Percentiles rank a stretch among this genome's conserved stretches.
Conservation (phyloP, 805 yeast species). For the Jamesozyma lodderae region DNA sequence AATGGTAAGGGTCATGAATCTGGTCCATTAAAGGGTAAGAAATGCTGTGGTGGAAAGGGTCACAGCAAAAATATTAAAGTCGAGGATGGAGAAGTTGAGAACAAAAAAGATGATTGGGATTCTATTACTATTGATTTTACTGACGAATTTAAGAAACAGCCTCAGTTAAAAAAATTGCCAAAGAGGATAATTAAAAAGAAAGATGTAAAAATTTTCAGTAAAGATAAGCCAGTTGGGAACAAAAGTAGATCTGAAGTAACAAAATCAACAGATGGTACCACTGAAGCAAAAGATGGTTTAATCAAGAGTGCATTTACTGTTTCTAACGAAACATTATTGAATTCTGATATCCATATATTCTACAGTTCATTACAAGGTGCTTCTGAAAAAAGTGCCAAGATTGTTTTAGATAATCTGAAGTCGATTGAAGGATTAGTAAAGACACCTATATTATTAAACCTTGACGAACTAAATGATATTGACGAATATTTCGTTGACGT, state of each 20-base stretch:
- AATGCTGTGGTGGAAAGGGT: slow-evolving; percentile 7
- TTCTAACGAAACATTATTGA: slow-evolving; percentile 36
- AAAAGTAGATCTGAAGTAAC: slow-evolving; percentile 5
- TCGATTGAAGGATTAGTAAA: slow-evolving; percentile 23
- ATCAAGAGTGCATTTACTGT: slow-evolving; percentile 31
- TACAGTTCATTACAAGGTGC: slow-evolving; percentile 85
- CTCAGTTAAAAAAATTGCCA: background rate
- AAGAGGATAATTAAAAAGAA: slow-evolving; percentile 6
- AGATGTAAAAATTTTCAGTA: slow-evolving; percentile 2
- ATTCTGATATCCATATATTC: slow-evolving; percentile 57
- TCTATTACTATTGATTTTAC: slow-evolving; percentile 33
- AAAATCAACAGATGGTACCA: background rate
- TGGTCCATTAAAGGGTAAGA: slow-evolving; percentile 6
- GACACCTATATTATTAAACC: slow-evolving; percentile 48
- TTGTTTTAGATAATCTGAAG: slow-evolving; percentile 35
- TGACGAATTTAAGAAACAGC: slow-evolving; percentile 20
- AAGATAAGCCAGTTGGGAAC: background rate
- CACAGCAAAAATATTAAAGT: no score
- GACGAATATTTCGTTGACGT: slow-evolving; percentile 70
- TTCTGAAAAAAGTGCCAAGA: slow-evolving; percentile 58
- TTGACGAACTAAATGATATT: slow-evolving; percentile 77
- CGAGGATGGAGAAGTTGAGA: slow-evolving; percentile 12
- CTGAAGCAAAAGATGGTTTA: slow-evolving; percentile 23
- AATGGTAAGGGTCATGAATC: no score
- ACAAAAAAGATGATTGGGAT: slow-evolving; percentile 2